Evolutionary conservation across 2,329 filamentous ascomycete species (phyloP), one percentile per base, ranked within the genome.

Genomic region (Xylariaceae sp.): DNA sequence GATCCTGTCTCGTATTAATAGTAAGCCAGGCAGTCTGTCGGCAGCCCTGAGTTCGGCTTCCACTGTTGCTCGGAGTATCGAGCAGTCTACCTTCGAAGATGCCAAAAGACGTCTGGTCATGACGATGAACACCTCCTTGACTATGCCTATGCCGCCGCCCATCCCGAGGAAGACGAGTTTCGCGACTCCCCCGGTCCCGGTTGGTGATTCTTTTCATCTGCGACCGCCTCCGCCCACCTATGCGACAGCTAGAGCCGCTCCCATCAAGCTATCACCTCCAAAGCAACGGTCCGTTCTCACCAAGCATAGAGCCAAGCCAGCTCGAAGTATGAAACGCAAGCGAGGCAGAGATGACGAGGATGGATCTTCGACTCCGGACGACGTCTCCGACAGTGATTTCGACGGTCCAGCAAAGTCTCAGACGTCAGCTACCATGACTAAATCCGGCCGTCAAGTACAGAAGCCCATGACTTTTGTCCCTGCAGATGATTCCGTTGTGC

Each of bases 361-460:
- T 5, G 61, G 58, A 9, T 68, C 69, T 0, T 66, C 69, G 2
- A 70, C 64, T 54, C 57, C 68, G 3, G 69, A 69, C 34, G 72
- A 73, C 3, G 53, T 66, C 4, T 72, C 73, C 2, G 66, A 70
- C 11, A 64, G 61, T 10, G 70, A 72, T 11, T 60, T 59, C 4
- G 65, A 67, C 1, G 57, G 51, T 4, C 52, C 59, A 15, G 56
- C 59, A 35, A 66, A 66, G 13, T 50, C 82, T 63, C 82, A 81
- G 7, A 79, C 80, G 17, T 76, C 83, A 15, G 80, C 83, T 2
- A 89, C 85, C 35, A 86, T 83, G 69, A 92, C 89, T 8, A 89
- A 90, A 69, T 92, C 88, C 17, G 89, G 89, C 44, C 83, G 89
- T 62, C 84, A 87, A 60, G 82, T 91, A 41, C 85, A 82, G 61